These are phyloP conservation scores for Aspergillus sp. DNA, from an alignment of 2,329 filamentous ascomycete genomes.

Conservation along the genomic window DNA sequence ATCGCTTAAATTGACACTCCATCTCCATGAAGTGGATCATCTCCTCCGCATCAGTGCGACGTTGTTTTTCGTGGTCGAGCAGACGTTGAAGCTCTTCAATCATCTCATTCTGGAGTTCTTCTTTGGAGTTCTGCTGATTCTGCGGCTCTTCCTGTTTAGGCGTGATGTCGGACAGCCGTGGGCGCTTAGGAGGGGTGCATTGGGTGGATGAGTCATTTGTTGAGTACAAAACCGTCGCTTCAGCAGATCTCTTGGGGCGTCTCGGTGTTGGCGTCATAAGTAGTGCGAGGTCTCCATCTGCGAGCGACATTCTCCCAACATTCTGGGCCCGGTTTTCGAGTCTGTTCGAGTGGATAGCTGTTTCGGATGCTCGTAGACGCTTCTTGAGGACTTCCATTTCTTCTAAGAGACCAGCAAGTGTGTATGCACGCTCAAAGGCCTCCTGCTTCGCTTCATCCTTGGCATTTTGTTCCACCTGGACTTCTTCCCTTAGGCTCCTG, in stretches of 20 bases:
- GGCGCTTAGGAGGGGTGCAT: constrained; percentile 29
- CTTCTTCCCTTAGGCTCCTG: constrained; percentile 47
- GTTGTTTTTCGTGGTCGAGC: constrained; percentile 44
- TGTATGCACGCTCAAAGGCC: constrained; percentile 42
- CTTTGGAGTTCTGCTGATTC: constrained; percentile 18
- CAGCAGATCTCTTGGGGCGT: constrained; percentile 28
- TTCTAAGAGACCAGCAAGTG: constrained; percentile 39
- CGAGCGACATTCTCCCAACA: constrained; percentile 22
- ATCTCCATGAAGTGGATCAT: constrained; percentile 47
- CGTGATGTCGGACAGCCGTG: constrained; percentile 25
- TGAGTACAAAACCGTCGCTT: constrained; percentile 12
- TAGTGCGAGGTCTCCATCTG: constrained; percentile 27
- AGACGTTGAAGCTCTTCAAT: constrained; percentile 43
- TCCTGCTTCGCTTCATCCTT: constrained; percentile 43
- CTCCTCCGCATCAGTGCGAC: constrained; percentile 49
- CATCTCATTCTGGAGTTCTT: constrained; percentile 34
- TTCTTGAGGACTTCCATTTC: constrained; percentile 40
- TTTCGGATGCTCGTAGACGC: constrained; percentile 33
- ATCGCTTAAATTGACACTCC: constrained; percentile 44
- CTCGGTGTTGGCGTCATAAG: constrained; percentile 24
- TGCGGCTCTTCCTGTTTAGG: constrained; percentile 19
- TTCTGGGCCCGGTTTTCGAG: constrained; percentile 29
- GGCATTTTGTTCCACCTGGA: constrained; percentile 42
- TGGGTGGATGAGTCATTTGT: constrained; percentile 8
- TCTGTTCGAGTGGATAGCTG: constrained; percentile 27